Base-by-base conservation (phyloP, 768 basidiomycete genomes). In the Kwoniella bestiolae region DNA sequence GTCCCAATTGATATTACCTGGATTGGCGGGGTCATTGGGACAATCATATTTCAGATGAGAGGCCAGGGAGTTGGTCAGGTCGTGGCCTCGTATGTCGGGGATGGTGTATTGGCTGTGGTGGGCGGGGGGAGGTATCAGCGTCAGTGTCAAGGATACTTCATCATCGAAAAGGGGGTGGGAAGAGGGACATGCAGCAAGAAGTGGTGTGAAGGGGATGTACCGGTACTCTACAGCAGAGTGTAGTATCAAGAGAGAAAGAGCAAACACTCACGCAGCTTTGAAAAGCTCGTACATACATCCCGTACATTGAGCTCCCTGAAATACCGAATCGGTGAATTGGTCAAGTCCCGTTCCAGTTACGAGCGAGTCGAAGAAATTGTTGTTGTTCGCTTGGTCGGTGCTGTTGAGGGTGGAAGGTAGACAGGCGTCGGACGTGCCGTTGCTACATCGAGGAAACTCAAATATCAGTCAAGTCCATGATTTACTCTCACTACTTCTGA, bases 201-300 rank as follows among this genome's bases (percentile, higher is more conserved):
- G n/a, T n/a, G n/a, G n/a, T n/a, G n/a, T n/a, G n/a, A n/a, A n/a
- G n/a, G n/a, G 6, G 52, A 21, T 18, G 29, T 51, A 31, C 29
- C 29, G 26, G 29, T 26, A 23, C n/a, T 18, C 9, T 52, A 14
- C 0, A 1, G 26, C 38, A 38, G 26, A 25, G 16, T 18, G 1
- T 16, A 14, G 2, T 18, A n/a, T 16, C 18, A 31, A 46, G 45
- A 44, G 9, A 26, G 16, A 32, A 9, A 34, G 38, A 12, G 5
- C n/a, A 34, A 44, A 9, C 11, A 75, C 74, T 66, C 26, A 75
- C 74, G 77, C 73, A 12, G 79, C 71, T 62, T 80, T 80, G 64
- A 73, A 78, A 38, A 80, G 38, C 60, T 80, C 77, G 58, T 77
- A 72, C 71, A 77, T 75, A 49, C 79, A 80, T 28, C 79, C 79